These are phyloP conservation scores for Gloeophyllum trabeum DNA, from an alignment of 768 basidiomycete genomes.

Conservation along the genomic window DNA sequence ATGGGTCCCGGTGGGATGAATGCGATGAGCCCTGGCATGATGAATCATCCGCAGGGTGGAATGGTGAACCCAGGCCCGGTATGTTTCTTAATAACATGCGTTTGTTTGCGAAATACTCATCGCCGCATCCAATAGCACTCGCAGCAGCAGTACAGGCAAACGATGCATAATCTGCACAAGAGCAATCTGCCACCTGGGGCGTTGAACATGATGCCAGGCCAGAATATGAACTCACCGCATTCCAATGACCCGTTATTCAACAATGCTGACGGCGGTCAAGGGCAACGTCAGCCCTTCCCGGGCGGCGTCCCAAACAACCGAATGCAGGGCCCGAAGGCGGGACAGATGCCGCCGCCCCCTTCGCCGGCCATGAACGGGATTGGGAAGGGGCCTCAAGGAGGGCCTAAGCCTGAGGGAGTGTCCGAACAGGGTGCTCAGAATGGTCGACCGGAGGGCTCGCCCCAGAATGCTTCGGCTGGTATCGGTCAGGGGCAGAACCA, in stretches of 20 bases:
- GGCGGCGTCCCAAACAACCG: conserved; percentile 3
- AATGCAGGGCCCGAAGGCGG: conserved; percentile 6
- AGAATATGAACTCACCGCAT: conserved; percentile 1
- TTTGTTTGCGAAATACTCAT: too few species aligned
- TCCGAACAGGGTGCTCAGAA: not conserved
- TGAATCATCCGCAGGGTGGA: conserved; percentile 22
- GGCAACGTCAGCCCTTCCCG: conserved; percentile 5
- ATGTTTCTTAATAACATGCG: not conserved
- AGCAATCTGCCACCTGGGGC: not conserved
- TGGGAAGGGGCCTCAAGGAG: conserved; percentile 5
- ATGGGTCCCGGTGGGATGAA: conserved; percentile 22
- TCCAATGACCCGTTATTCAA: conserved; percentile 3
- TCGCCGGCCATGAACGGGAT: conserved; percentile 8
- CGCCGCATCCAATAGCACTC: conserved; percentile 13
- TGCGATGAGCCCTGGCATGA: conserved; percentile 27
- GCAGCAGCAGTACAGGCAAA: conserved; percentile 10
- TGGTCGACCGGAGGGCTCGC: not conserved
- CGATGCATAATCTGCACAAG: not conserved
- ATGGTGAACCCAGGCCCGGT: conserved; percentile 18
- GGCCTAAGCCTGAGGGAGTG: conserved; percentile 5
- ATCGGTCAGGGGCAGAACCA: not conserved
- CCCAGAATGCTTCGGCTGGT: not conserved
- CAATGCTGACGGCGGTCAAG: conserved; percentile 4
- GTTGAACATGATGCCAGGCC: conserved; percentile 3
- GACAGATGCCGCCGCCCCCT: conserved; percentile 12